phyloP scores from a whole-genome alignment of 257 asterid genomes.

The Gentiana macrophylla region DNA sequence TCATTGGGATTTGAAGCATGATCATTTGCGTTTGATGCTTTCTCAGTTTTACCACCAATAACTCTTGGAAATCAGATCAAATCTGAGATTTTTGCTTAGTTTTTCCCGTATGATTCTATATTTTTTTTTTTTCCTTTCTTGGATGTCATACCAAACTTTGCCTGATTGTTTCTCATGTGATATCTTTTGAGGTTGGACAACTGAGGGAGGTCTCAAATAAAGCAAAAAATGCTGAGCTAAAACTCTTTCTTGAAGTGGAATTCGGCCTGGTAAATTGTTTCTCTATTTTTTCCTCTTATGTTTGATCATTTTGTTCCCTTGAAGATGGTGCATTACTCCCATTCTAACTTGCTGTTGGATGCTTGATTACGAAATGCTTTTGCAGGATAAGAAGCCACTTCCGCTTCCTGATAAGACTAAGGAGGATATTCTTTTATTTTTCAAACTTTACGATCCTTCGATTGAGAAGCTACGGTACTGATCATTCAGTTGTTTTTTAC shows the following conservation, averaged over 20 bases:
- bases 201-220: conserved; percentile 61
- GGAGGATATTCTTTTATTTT: conserved; percentile 60
- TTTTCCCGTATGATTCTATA: no score
- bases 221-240: conserved; percentile 58
- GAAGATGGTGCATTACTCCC: neutral
- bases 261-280: conserved; percentile 40
- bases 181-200: conserved; percentile 48
- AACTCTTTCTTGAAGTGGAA: conserved; percentile 57
- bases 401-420: conserved; percentile 47
- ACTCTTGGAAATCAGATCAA: no score
- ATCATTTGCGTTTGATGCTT: no score
- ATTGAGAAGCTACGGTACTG: conserved; percentile 50
- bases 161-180: conserved; percentile 8
- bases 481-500: conserved; percentile 4
- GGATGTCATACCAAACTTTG: conserved; percentile 2
- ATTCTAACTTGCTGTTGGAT: neutral
- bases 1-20: no score
- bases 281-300: conserved; percentile 10
- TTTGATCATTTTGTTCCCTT: neutral
- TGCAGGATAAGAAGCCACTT: conserved; percentile 34
- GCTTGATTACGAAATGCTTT: conserved; percentile 3
- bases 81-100: no score
- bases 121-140: conserved; percentile 1
- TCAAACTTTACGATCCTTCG: conserved; percentile 59
- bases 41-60: no score